A percentile compares a stretch with the other conserved stretches of the same genome.
phyloP scores from a whole-genome alignment of 192 early-diverging fungal genomes.

The Phlyctochytrium planicorne region DNA sequence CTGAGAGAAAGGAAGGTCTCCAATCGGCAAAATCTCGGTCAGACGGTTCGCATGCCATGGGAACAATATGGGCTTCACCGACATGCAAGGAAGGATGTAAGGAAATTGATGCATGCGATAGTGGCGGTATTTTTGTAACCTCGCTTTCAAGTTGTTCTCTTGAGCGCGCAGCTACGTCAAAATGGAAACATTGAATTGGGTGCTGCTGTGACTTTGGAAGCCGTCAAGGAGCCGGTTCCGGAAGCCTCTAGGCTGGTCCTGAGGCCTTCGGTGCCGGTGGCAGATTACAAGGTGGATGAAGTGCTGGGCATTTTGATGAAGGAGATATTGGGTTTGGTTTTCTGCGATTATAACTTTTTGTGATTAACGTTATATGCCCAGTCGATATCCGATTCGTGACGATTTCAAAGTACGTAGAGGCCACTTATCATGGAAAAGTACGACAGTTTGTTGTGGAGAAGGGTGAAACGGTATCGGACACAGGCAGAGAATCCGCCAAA shows the following conservation, averaged over 20 bases:
- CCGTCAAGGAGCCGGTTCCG: constrained; percentile 17
- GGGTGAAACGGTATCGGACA: background rate
- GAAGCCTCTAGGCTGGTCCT: constrained; percentile 46
- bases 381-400: background rate
- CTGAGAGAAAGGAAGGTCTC: background rate
- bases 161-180: constrained; percentile 41
- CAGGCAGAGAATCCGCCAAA: background rate
- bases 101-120: constrained; percentile 38
- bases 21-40: background rate
- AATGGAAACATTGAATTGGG: constrained; percentile 51
- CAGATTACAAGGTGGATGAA: constrained; percentile 44
- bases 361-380: constrained; percentile 2
- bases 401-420: constrained; percentile 36
- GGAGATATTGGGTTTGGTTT: constrained; percentile 59
- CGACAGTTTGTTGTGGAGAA: constrained; percentile 37
- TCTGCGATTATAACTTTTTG: background rate
- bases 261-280: constrained; percentile 23
- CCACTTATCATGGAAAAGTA: constrained; percentile 53
- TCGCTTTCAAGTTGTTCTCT: constrained; percentile 43
- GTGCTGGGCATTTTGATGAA: constrained; percentile 55
- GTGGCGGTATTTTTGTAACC: constrained; percentile 56
- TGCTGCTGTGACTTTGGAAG: constrained; percentile 30
- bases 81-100: constrained; percentile 1
- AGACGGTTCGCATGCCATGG: background rate
- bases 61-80: background rate